These are phyloP conservation scores for Yarrowia osloensis DNA, from an alignment of 805 yeast species.

Conservation along the genomic window DNA sequence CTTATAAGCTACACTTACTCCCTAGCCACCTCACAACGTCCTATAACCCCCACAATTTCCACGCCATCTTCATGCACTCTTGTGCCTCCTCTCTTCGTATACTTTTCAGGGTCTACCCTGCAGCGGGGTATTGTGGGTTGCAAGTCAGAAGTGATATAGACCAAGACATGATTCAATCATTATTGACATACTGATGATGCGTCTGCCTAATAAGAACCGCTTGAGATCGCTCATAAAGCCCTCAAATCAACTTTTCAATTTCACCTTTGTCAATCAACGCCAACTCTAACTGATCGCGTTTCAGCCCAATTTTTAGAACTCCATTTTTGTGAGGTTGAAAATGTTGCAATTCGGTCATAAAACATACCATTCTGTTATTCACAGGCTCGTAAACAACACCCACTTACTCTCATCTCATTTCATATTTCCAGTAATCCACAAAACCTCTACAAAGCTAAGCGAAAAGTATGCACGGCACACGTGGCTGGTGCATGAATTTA, in stretches of 20 bases:
- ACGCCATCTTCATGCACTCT: neutral
- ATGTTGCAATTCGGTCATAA: too few relatives aligned
- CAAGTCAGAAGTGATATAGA: too few relatives aligned
- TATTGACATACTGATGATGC: too few relatives aligned
- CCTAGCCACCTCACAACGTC: too few relatives aligned
- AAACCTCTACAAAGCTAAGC: neutral
- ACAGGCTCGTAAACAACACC: neutral
- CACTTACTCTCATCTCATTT: neutral
- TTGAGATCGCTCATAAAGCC: neutral
- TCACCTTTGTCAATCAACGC: neutral
- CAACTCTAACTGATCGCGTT: neutral
- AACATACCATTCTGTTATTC: neutral
- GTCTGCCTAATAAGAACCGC: too few relatives aligned
- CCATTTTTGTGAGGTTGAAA: too few relatives aligned
- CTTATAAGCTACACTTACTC: too few relatives aligned
- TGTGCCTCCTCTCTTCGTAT: neutral
- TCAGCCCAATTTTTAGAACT: neutral
- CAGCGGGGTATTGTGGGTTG: too few relatives aligned
- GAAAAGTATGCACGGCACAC: constrained; percentile 1
- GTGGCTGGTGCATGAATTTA: constrained; percentile 20
- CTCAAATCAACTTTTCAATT: neutral
- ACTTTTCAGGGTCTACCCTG: neutral
- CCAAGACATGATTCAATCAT: too few relatives aligned
- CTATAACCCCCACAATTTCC: neutral
- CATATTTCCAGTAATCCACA: neutral